phyloP scores from a whole-genome alignment of 208 protist species.

The Blastocrithidia nonstop region DNA sequence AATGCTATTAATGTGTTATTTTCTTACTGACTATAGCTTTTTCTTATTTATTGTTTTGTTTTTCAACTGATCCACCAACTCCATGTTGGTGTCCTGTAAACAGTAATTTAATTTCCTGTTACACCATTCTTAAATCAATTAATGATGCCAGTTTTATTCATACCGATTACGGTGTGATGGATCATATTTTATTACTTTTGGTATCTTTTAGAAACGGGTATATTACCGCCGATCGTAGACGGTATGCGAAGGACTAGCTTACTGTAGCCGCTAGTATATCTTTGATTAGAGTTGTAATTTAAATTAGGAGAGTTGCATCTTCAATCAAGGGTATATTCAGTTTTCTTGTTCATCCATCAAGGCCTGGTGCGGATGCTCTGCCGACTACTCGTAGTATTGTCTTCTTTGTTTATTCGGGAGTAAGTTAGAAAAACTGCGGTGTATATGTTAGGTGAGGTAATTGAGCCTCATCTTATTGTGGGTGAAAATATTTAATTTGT shows the following conservation, averaged over 20 bases:
- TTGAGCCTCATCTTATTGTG: no score
- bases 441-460: no score
- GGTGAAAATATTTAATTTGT: no score
- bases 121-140: constrained; percentile 7
- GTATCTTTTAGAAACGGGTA: constrained; percentile 10
- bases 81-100: constrained; percentile 6
- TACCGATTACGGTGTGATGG: constrained; percentile 16
- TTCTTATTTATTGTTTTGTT: constrained; percentile 6
- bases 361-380: no score
- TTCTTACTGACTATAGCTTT: neutral
- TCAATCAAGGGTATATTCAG: no score
- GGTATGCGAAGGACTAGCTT: constrained; percentile 3
- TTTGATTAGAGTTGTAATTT: constrained; percentile 5
- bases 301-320: neutral
- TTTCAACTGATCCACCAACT: constrained; percentile 6
- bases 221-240: constrained; percentile 6
- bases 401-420: no score
- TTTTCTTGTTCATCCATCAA: no score
- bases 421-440: no score
- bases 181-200: constrained; percentile 6
- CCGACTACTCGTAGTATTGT: no score
- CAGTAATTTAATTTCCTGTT: neutral
- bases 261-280: constrained; percentile 13
- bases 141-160: constrained; percentile 10
- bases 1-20: constrained; percentile 10